Percentiles rank a stretch among this genome's conserved stretches.
Conservation (phyloP, 176 grass and related monocot species). For the Oryza longistaminata region DNA sequence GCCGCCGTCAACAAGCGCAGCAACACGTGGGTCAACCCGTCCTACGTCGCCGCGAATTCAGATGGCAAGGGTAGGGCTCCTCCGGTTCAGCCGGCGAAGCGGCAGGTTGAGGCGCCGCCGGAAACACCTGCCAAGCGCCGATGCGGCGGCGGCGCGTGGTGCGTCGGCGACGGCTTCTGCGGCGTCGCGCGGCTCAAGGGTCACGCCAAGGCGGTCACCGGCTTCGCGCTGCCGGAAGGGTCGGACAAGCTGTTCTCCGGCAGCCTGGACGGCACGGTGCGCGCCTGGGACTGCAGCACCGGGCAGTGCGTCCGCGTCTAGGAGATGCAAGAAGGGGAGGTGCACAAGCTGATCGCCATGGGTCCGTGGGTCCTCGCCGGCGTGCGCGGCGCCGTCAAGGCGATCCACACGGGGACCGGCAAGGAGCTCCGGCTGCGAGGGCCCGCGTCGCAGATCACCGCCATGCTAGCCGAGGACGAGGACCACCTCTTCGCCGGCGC, state of each 20-base stretch:
- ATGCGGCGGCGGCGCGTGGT: not conserved
- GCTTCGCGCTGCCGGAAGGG: not conserved
- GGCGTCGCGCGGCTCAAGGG: not conserved
- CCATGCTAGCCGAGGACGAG: not conserved
- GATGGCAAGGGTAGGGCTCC: not conserved
- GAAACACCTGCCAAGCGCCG: not conserved
- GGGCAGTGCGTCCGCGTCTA: constrained; percentile 7
- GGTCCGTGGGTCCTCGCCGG: constrained; percentile 4
- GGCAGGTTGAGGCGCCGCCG: not conserved
- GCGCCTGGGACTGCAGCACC: constrained; percentile 20
- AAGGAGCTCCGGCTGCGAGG: not conserved
- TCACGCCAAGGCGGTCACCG: constrained; percentile 19
- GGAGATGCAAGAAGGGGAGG: not conserved
- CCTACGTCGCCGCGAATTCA: not conserved
- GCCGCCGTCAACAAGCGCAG: not conserved
- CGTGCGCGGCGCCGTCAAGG: not conserved
- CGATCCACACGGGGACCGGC: not conserved
- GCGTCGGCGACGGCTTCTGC: not conserved
- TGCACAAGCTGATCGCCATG: not conserved
- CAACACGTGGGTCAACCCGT: constrained; percentile 12
- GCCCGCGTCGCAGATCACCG: not conserved
- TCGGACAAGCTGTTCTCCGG: constrained; percentile 22
- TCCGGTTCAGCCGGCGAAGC: not conserved
- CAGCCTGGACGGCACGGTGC: constrained; percentile 33
- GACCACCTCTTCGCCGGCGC: constrained; percentile 23